Evolutionary conservation across 768 basidiomycete species (phyloP), one percentile per base, ranked within the genome.

Genomic region (Leccinum sublutescens): DNA sequence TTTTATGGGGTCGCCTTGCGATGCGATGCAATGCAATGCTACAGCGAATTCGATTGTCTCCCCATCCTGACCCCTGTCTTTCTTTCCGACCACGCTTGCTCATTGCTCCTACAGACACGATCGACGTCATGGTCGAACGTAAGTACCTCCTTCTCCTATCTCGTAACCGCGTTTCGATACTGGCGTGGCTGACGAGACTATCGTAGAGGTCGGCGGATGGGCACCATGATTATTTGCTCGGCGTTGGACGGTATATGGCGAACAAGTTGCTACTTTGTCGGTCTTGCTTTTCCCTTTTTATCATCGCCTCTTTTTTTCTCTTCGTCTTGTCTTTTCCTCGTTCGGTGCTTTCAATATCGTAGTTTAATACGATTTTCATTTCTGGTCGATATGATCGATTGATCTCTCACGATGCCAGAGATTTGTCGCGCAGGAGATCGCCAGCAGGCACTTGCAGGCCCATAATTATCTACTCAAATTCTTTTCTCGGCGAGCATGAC

Each of bases 71-170:
- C 55, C 60, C 56, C 50, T 59, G 31, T 57, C 53, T 23, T 45
- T 31, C 25, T 4, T 4, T 10, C 36, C 10, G n/a, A 43, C 8
- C 40, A n/a, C n/a, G 40, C n/a, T n/a, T 43, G 9, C 40, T n/a
- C 12, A 50, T 3, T 21, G 5, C 8, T 53, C 14, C 15, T 14
- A 34, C 67, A 87, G 95, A 98, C 72, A 87, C 93, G 7, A 94
- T 98, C 75, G 95, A 98, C 81, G 95, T 95, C 62, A 92, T 95
- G 89, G 90, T 96, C 60, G 93, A 96, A 78, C 94, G 93, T 95
- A 43, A 10, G 78, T 63, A 87, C 54, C n/a, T 66, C 55, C 57
- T 6, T 55, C 33, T 15, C 9, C 10, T 2, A 17, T 25, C 4
- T 19, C 21, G 10, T 40, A 40, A 40, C 8, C 40, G 34, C 14